A percentile compares a stretch with the other conserved stretches of the same genome.
Evolutionary conservation across 2,329 filamentous ascomycete genomes (phyloP).

Genomic region (Nothophaeocryptopus gaeumannii): DNA sequence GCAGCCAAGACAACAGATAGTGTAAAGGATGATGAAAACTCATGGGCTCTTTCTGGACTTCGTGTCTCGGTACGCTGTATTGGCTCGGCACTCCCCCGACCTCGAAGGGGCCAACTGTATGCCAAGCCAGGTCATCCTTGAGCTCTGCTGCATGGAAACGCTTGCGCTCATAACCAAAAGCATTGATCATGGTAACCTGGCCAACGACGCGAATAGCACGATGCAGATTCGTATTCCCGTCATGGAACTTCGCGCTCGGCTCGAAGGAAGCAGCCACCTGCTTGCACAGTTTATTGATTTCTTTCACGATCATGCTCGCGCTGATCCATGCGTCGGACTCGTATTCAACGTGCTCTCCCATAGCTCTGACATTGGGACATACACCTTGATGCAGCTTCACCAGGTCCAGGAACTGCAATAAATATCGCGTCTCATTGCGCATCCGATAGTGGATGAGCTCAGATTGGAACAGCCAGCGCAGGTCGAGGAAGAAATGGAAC

Average conservation of each 20-base stretch:
- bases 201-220: constrained; percentile 71
- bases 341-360: constrained; percentile 96
- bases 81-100: constrained; percentile 27
- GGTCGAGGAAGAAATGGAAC: constrained; percentile 95
- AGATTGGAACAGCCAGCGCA: constrained; percentile 86
- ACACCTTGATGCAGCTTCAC: constrained; percentile 97
- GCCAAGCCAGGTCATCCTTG: constrained; percentile 81
- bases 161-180: constrained; percentile 80
- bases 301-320: constrained; percentile 86
- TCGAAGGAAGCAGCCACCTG: constrained; percentile 86
- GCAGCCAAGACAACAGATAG: constrained; percentile 92
- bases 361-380: constrained; percentile 85
- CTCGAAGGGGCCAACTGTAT: constrained; percentile 78
- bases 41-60: constrained; percentile 84
- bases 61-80: constrained; percentile 75
- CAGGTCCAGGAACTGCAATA: constrained; percentile 90
- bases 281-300: constrained; percentile 89
- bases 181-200: constrained; percentile 82
- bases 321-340: constrained; percentile 98
- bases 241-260: constrained; percentile 48
- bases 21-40: constrained; percentile 97
- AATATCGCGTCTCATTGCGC: constrained; percentile 77
- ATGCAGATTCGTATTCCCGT: constrained; percentile 62
- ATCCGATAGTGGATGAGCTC: constrained; percentile 83
- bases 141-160: constrained; percentile 86